Base-by-base conservation (phyloP, 306 rosid species). In the Argentina anserina region DNA sequence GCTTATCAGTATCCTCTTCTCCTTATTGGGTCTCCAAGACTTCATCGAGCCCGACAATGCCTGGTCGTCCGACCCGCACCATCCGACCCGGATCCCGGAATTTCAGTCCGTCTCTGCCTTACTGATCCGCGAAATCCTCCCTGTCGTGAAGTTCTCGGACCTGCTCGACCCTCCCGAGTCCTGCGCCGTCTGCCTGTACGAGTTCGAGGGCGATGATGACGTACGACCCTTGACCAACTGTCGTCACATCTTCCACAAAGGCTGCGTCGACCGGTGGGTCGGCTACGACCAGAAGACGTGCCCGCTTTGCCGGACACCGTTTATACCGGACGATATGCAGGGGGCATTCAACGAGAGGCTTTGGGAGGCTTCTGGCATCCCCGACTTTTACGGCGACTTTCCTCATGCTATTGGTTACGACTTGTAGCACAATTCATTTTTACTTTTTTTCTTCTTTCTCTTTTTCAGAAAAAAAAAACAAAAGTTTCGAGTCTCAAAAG, bases 191-290 rank as follows among this genome's bases (percentile, higher is more conserved):
- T 94, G 97, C 7, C 81, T 94, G 7, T 85, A 74, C 80, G 96
- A 94, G 68, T 94, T 94, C 53, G 81, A 87, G n/a, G 63, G n/a
- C 3, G 81, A 88, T 2, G 96, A 94, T 12, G 96, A 89, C 84
- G 88, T 94, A 87, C 81, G 92, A 31, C 86, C 85, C 42, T 86
- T 94, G 13, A 70, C 82, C 0, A 91, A 94, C 74, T 94, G 97
- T n/a, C 83, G 89, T 1, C 99, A 94, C 71, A 75, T 91, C 6
- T 94, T 91, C 80, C 99, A 94, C 85, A 55, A 70, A 34, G 80
- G 83, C 1, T 94, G 99, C 37, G 78, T 94, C 14, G 96, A 94
- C 88, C 95, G 96, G 59, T 94, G 99, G 99, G 89, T 90, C 78
- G 95, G 91, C 0, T 91, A 91, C 37, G 84, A 90, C 17, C 97